These are phyloP conservation scores for Pleurotus giganteus DNA, from an alignment of 768 basidiomycete genomes.

Conservation along the genomic window DNA sequence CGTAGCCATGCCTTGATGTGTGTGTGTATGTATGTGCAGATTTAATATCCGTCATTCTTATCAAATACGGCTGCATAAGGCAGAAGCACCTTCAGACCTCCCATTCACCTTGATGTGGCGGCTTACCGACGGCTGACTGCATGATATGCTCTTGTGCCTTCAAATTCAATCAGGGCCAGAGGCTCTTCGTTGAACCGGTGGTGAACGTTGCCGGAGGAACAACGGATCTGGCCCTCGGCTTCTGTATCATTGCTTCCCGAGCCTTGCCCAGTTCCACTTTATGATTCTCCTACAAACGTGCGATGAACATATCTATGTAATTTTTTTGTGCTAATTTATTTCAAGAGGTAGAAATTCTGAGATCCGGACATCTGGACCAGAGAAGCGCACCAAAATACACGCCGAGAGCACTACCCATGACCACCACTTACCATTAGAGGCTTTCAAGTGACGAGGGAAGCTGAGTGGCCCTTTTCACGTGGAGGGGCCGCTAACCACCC, in stretches of 20 bases:
- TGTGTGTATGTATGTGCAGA: neutral
- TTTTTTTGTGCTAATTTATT: neutral
- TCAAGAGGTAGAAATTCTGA: neutral
- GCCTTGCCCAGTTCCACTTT: neutral
- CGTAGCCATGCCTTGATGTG: neutral
- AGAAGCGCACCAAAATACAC: no score
- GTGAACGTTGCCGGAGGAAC: neutral
- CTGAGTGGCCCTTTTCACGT: neutral
- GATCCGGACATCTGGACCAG: neutral
- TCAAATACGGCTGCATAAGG: neutral
- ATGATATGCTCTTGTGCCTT: neutral
- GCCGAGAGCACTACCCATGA: neutral
- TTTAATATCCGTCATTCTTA: neutral
- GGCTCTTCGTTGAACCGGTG: neutral
- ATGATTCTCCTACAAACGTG: neutral
- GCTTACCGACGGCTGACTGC: conserved; percentile 1
- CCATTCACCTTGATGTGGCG: neutral
- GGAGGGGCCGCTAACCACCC: no score
- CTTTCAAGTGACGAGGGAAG: neutral
- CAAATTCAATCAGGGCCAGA: neutral
- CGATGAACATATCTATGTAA: no score
- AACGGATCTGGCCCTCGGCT: neutral
- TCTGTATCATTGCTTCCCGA: neutral
- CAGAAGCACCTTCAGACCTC: neutral
- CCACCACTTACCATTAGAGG: neutral